Conservation (phyloP, 2,329 filamentous ascomycete genomes). For the Thermochaetoides dissita region DNA sequence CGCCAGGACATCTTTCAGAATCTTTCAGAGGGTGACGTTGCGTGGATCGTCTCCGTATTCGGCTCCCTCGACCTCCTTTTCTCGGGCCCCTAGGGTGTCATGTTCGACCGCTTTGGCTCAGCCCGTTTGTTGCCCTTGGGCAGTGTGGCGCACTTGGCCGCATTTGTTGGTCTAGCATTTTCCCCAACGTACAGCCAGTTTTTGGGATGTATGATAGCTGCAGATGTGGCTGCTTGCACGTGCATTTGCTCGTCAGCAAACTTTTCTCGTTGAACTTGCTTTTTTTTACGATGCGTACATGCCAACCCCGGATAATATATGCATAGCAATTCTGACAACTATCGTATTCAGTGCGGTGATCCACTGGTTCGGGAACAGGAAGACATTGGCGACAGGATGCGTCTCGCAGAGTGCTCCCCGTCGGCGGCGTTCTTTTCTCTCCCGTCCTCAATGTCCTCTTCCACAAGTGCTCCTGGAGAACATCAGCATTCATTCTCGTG, state of each 20-base stretch:
- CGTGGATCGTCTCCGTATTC: conserved; percentile 20
- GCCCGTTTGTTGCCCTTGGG: conserved; percentile 12
- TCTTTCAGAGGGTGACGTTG: conserved; percentile 11
- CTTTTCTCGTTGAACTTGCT: too few relatives aligned
- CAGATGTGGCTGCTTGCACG: conserved; percentile 17
- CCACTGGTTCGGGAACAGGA: conserved; percentile 16
- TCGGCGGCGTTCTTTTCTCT: conserved; percentile 21
- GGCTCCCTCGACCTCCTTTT: conserved; percentile 18
- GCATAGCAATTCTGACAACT: conserved; percentile 15
- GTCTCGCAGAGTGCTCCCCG: conserved; percentile 17
- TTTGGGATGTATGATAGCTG: conserved; percentile 18
- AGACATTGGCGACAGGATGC: conserved; percentile 15
- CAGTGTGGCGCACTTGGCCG: conserved; percentile 13
- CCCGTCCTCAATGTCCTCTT: conserved; percentile 17
- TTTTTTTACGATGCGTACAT: too few relatives aligned
- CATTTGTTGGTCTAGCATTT: conserved; percentile 19
- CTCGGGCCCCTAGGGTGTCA: conserved; percentile 11
- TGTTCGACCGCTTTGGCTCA: conserved; percentile 15
- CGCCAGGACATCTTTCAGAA: conserved; percentile 13
- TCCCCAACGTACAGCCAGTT: conserved; percentile 17
- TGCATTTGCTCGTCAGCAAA: background rate
- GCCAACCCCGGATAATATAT: background rate
- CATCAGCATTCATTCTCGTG: conserved; percentile 14
- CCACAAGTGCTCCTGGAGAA: conserved; percentile 12
- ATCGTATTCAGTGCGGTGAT: conserved; percentile 16